A percentile compares a stretch with the other conserved stretches of the same genome.
Conservation (phyloP, 192 early-diverging fungal genomes). For the Backusella mclennaniae region DNA sequence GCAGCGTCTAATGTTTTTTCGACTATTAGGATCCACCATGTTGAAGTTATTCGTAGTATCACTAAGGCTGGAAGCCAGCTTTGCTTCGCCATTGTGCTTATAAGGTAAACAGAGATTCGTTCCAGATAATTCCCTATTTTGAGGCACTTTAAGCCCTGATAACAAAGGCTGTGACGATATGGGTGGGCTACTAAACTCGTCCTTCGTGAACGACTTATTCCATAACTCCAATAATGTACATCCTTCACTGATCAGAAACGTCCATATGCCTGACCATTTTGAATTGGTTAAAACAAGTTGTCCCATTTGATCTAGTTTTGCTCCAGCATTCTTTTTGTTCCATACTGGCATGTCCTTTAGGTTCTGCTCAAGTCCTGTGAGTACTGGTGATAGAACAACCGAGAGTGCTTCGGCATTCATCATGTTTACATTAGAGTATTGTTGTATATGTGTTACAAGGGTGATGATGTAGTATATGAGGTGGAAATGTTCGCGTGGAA, state of each 20-base stretch:
- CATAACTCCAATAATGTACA: constrained; percentile 4
- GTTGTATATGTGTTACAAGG: constrained; percentile 15
- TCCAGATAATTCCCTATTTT: too few relatives aligned
- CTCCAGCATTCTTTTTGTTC: neutral
- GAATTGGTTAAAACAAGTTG: constrained; percentile 24
- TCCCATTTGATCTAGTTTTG: constrained; percentile 15
- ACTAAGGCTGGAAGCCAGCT: neutral
- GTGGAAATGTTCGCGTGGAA: constrained; percentile 21
- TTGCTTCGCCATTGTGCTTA: neutral
- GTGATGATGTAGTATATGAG: constrained; percentile 23
- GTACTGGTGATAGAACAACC: constrained; percentile 31
- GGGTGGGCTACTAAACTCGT: neutral
- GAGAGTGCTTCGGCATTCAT: constrained; percentile 39
- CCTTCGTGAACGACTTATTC: neutral
- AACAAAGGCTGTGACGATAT: neutral
- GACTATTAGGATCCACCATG: neutral
- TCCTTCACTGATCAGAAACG: constrained; percentile 20
- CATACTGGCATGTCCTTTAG: constrained; percentile 5
- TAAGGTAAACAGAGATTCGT: neutral
- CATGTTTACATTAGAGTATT: constrained; percentile 24
- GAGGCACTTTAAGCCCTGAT: neutral
- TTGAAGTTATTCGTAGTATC: neutral
- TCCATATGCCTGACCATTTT: constrained; percentile 30
- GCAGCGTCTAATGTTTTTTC: neutral
- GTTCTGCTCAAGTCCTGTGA: constrained; percentile 30